A percentile compares a stretch with the other conserved stretches of the same genome.
Evolutionary conservation across 345 rosid species (phyloP).

Genomic region (Gossypium bickii): DNA sequence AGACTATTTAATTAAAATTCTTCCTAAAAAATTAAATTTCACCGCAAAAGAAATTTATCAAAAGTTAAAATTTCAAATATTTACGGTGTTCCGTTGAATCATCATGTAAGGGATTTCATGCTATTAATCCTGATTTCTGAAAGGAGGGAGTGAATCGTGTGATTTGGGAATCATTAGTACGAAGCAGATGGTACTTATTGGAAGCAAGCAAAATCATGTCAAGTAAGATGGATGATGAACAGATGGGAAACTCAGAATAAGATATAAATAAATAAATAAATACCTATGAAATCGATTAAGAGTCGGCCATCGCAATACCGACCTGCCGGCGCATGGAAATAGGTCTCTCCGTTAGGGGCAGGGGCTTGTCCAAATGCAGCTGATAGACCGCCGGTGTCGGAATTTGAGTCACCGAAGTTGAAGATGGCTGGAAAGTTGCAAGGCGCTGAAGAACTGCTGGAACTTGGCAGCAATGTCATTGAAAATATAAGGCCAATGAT

Average conservation of each 20-base stretch:
- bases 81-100: background rate
- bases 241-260: background rate
- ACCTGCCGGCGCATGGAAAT: background rate
- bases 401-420: constrained; percentile 45
- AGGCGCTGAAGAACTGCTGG: constrained; percentile 19
- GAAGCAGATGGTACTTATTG: background rate
- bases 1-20: no score
- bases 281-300: constrained; percentile 9
- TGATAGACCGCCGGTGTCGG: constrained; percentile 71
- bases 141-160: background rate
- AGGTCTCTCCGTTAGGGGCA: constrained; percentile 38
- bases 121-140: background rate
- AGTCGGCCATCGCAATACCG: constrained; percentile 12
- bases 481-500: background rate
- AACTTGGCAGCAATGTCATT: background rate
- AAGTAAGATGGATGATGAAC: background rate
- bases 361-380: constrained; percentile 77
- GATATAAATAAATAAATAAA: background rate
- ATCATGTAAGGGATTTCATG: background rate
- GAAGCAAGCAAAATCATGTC: background rate
- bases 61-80: background rate
- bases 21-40: no score
- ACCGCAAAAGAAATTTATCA: background rate
- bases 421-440: constrained; percentile 71
- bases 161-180: background rate